Percentiles rank a stretch among this genome's conserved stretches.
Evolutionary conservation across 1,139 yeast species (phyloP).

Genomic region (Candida sanyaensis): DNA sequence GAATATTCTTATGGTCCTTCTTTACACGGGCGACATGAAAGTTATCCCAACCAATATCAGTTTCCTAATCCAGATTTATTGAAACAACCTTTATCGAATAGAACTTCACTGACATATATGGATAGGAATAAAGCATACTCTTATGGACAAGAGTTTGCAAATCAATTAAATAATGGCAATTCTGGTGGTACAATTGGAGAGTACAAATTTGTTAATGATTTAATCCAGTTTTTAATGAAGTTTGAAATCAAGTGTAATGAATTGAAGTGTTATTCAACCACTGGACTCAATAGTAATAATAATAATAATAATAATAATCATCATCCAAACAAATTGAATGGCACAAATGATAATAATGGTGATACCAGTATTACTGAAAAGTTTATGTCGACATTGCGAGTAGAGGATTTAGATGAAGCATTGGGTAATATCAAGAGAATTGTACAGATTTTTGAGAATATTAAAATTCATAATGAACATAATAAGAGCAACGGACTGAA

Average conservation of each 20-base stretch:
- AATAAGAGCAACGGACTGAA: slow-evolving; percentile 1
- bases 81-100: slow-evolving; percentile 5
- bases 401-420: slow-evolving; percentile 12
- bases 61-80: slow-evolving; percentile 9
- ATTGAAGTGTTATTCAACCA: slow-evolving; percentile 5
- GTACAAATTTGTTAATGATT: slow-evolving; percentile 10
- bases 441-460: slow-evolving; percentile 11
- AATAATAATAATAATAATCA: too few relatives aligned
- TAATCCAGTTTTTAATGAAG: slow-evolving; percentile 13
- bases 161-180: not conserved
- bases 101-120: slow-evolving; percentile 11
- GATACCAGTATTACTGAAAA: slow-evolving; percentile 6
- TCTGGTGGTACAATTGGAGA: not conserved
- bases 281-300: not conserved
- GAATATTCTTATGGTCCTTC: slow-evolving; percentile 13
- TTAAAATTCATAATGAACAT: slow-evolving; percentile 7
- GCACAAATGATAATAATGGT: not conserved
- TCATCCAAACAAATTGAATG: not conserved
- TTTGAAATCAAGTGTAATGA: slow-evolving; percentile 14
- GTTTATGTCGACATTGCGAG: slow-evolving; percentile 5
- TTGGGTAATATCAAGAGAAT: slow-evolving; percentile 11
- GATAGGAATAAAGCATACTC: slow-evolving; percentile 6
- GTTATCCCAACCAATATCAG: slow-evolving; percentile 15
- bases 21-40: slow-evolving; percentile 14
- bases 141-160: slow-evolving; percentile 1